Percentiles rank a stretch among this genome's conserved stretches.
Evolutionary conservation across 2,329 filamentous ascomycete genomes (phyloP).

Genomic region (Cladosporium colombiae): DNA sequence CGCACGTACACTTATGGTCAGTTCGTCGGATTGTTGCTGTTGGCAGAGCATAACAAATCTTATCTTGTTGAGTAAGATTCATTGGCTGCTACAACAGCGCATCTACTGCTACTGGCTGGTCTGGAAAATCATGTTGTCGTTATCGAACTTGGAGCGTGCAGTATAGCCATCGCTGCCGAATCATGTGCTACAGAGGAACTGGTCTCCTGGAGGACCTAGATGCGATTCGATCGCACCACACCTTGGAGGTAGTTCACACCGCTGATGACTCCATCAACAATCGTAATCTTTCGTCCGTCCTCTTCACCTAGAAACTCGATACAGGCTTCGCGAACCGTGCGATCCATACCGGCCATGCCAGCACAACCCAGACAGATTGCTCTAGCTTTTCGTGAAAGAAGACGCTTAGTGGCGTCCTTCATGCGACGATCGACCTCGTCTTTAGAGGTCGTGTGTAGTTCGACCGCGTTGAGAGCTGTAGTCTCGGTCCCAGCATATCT

Average conservation of each 20-base stretch:
- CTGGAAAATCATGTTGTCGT: too few species aligned
- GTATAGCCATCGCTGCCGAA: not conserved
- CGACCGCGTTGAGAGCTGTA: slow-evolving; percentile 75
- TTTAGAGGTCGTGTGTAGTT: slow-evolving; percentile 70
- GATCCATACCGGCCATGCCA: slow-evolving; percentile 67
- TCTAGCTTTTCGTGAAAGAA: slow-evolving; percentile 50
- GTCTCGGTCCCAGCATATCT: slow-evolving; percentile 77
- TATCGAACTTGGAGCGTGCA: not conserved
- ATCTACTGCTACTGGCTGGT: not conserved
- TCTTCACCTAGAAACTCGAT: slow-evolving; percentile 59
- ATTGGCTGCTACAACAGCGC: not conserved
- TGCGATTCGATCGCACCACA: not conserved
- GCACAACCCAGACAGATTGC: slow-evolving; percentile 22
- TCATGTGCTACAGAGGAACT: not conserved
- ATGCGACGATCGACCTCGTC: slow-evolving; percentile 67
- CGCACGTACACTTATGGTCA: not conserved
- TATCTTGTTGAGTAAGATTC: not conserved
- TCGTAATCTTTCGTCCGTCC: slow-evolving; percentile 50
- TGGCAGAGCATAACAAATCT: not conserved
- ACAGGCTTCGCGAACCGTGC: slow-evolving; percentile 70
- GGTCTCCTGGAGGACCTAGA: not conserved
- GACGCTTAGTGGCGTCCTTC: slow-evolving; percentile 65
- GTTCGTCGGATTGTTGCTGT: not conserved
- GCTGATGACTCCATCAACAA: slow-evolving; percentile 79
- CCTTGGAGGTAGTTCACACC: slow-evolving; percentile 48